Evolutionary conservation across 176 grass and related monocot species (phyloP), one percentile per base, ranked within the genome.

Genomic region (Panicum miliaceum): DNA sequence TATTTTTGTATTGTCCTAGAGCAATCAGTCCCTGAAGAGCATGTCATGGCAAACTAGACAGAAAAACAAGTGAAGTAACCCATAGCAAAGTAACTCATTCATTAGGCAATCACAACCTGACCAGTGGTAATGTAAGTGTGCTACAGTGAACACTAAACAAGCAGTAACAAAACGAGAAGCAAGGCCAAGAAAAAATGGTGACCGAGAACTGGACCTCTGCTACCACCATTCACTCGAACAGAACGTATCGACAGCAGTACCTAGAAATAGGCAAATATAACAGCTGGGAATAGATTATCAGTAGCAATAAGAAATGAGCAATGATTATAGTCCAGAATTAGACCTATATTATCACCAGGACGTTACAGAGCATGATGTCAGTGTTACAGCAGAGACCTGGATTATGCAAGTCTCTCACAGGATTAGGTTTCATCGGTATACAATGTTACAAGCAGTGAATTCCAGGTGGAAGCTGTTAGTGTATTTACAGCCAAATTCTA

Each of bases 401-500:
- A 81, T 71, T 60, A 69, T 80, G 52, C 16, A 14, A 78, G 61
- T 73, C 68, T 80, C 84, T 36, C 43, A 73, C 75, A 87, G 51
- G 85, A 75, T 84, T 71, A 75, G 48, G 80, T 77, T 85, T 72
- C 40, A 82, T 84, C 82, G 76, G 74, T 43, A 18, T 81, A 77
- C 62, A 89, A 70, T 89, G 62, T 85, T 77, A 89, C 77, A 85
- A 76, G 65, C 25, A 81, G 34, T 80, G 40, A 60, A 85, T 76
- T 81, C 73, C 76, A 75, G 29, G 23, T 75, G 68, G 40, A 7
- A 59, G 4, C 43, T 34, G 29, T 64, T 34, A 20, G 45, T 71
- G 63, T 70, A 81, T 81, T 29, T 81, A 89, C 82, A 85, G 78
- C 63, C 42, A 67, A 16, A 37, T 35, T 34, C 56, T 71, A 5